phyloP scores from a whole-genome alignment of 345 rosid genomes.

The Eucalyptus pauciflora region DNA sequence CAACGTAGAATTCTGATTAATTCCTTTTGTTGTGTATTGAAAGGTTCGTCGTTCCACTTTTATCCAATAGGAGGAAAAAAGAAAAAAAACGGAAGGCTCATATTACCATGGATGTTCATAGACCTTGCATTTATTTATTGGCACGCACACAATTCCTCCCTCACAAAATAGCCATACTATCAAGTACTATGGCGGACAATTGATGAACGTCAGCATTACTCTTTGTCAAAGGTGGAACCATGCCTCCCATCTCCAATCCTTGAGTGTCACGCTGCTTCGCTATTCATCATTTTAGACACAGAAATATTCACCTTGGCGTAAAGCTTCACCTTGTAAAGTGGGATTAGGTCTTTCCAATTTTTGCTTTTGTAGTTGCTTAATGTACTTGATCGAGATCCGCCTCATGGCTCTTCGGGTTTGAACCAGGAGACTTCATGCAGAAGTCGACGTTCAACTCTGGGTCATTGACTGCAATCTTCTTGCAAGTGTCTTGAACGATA shows the following conservation, averaged over 20 bases:
- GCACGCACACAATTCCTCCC: not conserved
- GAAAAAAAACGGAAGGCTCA: not conserved
- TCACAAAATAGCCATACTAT: too few relatives aligned
- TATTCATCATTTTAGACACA: not conserved
- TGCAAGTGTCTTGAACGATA: not conserved
- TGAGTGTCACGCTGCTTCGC: not conserved
- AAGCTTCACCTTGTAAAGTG: not conserved
- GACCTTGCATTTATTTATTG: not conserved
- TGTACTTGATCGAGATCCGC: not conserved
- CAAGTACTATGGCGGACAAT: not conserved
- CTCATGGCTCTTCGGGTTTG: not conserved
- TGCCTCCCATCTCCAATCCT: not conserved
- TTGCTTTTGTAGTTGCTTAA: not conserved
- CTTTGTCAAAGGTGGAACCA: not conserved
- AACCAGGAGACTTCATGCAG: not conserved
- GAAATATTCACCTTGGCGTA: not conserved
- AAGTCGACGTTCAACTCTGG: not conserved
- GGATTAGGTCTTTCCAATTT: not conserved
- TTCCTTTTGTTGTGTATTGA: not conserved
- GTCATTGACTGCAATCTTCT: not conserved
- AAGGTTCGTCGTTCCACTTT: fast-evolving
- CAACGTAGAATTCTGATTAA: fast-evolving
- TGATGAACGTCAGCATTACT: not conserved
- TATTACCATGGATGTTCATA: not conserved
- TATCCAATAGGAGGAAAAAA: too few relatives aligned